These are phyloP conservation scores for Cyphellophora attinorum DNA, from an alignment of 2,329 filamentous ascomycete genomes.

Conservation along the genomic window DNA sequence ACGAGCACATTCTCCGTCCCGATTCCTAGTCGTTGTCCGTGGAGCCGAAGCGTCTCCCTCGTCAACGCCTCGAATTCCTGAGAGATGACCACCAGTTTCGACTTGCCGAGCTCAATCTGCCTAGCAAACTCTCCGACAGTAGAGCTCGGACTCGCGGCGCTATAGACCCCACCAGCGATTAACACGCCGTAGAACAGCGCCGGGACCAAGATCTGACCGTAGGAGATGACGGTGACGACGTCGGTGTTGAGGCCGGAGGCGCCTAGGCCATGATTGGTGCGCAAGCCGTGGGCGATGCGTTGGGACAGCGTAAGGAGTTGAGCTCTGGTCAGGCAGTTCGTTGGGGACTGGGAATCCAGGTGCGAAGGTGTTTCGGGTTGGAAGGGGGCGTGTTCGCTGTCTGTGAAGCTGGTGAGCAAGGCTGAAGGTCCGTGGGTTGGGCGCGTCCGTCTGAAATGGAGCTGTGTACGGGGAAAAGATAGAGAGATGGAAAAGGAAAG, in stretches of 20 bases:
- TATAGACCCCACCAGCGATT: conserved; percentile 51
- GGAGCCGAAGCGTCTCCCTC: conserved; percentile 39
- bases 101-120: conserved; percentile 34
- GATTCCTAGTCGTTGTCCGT: conserved; percentile 26
- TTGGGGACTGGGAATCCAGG: conserved; percentile 47
- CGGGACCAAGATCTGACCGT: conserved; percentile 47
- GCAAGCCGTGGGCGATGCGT: conserved; percentile 46
- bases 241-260: conserved; percentile 38
- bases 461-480: not conserved
- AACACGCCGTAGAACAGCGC: conserved; percentile 47
- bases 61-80: conserved; percentile 39
- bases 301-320: conserved; percentile 40
- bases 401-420: conserved; percentile 3
- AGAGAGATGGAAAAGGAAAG: not conserved
- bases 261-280: conserved; percentile 45
- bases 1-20: conserved; percentile 39
- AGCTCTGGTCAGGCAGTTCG: conserved; percentile 44
- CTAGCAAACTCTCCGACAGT: conserved; percentile 43
- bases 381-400: conserved; percentile 9
- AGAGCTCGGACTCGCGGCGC: conserved; percentile 42
- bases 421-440: too few species aligned
- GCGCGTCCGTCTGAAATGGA: too few species aligned
- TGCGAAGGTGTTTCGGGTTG: conserved; percentile 45
- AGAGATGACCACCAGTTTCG: conserved; percentile 36
- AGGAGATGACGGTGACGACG: conserved; percentile 47